These are phyloP conservation scores for Leccinum subtestaceum DNA, from an alignment of 768 basidiomycete species.

Conservation along the genomic window DNA sequence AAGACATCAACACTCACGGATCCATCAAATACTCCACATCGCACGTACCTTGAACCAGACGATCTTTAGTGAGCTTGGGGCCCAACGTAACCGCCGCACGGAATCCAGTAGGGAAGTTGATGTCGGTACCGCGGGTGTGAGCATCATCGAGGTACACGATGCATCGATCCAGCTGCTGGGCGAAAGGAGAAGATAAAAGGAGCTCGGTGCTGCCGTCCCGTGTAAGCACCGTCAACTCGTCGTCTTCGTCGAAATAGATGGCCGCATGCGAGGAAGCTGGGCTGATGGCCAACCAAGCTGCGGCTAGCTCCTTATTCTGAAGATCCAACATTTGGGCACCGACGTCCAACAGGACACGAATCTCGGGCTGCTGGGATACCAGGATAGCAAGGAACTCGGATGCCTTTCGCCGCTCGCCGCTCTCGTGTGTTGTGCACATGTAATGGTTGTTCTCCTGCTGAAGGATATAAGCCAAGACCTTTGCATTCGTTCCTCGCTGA, in stretches of 20 bases:
- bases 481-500: constrained; percentile 46
- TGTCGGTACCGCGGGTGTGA: constrained; percentile 39
- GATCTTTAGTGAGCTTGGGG: constrained; percentile 38
- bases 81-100: constrained; percentile 40
- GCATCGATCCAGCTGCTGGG: constrained; percentile 34
- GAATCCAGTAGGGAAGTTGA: constrained; percentile 33
- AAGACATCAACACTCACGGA: not conserved
- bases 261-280: constrained; percentile 20
- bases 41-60: constrained; percentile 33
- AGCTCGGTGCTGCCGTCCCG: constrained; percentile 30
- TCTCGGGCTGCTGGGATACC: constrained; percentile 32
- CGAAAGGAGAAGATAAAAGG: constrained; percentile 33
- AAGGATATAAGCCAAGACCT: constrained; percentile 31
- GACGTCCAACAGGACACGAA: constrained; percentile 51
- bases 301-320: constrained; percentile 40
- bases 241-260: constrained; percentile 33
- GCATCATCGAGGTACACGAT: constrained; percentile 40
- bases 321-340: constrained; percentile 57
- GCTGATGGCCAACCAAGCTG: constrained; percentile 37
- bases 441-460: constrained; percentile 23
- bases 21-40: not conserved
- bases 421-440: constrained; percentile 7
- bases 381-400: constrained; percentile 29
- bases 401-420: constrained; percentile 16
- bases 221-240: constrained; percentile 33